Percentiles rank a stretch among this genome's conserved stretches.
Evolutionary conservation across 1,139 yeast species (phyloP).

Genomic region (Scheffersomyces parashehatae): DNA sequence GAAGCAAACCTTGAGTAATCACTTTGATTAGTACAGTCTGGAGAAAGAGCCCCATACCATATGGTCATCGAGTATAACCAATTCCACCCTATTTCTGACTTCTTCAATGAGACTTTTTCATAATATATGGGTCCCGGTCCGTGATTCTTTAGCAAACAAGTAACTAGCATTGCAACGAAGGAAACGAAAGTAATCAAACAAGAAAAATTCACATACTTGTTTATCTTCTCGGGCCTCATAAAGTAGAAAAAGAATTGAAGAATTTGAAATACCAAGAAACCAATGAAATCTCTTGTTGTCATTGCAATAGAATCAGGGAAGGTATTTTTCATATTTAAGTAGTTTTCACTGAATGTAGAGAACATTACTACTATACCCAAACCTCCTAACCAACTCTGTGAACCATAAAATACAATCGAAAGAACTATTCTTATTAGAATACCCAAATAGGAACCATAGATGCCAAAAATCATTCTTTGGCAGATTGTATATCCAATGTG

Average conservation of each 20-base stretch:
- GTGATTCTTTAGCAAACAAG: slow-evolving; percentile 22
- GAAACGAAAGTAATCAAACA: slow-evolving; percentile 40
- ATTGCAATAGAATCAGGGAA: slow-evolving; percentile 33
- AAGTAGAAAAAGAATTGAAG: slow-evolving; percentile 34
- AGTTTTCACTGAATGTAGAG: slow-evolving; percentile 27
- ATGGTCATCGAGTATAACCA: slow-evolving; percentile 43
- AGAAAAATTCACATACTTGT: slow-evolving; percentile 33
- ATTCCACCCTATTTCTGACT: slow-evolving; percentile 28
- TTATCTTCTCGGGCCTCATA: slow-evolving; percentile 36
- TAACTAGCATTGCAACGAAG: slow-evolving; percentile 39
- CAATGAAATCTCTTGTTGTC: slow-evolving; percentile 39
- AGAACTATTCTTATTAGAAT: slow-evolving; percentile 40
- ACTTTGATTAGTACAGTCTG: slow-evolving; percentile 42
- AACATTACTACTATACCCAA: slow-evolving; percentile 32
- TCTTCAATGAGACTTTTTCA: neutral
- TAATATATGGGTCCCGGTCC: slow-evolving; percentile 36
- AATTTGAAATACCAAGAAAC: slow-evolving; percentile 44
- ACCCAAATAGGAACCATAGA: slow-evolving; percentile 42
- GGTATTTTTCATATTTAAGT: slow-evolving; percentile 31
- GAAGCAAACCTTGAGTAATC: slow-evolving; percentile 45
- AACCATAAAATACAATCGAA: slow-evolving; percentile 42
- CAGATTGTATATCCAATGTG: slow-evolving; percentile 48
- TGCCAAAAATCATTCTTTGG: slow-evolving; percentile 48
- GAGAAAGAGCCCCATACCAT: slow-evolving; percentile 44
- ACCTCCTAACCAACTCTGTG: slow-evolving; percentile 44